phyloP scores from a whole-genome alignment of 345 rosid species.

The Melaleuca alternifolia region DNA sequence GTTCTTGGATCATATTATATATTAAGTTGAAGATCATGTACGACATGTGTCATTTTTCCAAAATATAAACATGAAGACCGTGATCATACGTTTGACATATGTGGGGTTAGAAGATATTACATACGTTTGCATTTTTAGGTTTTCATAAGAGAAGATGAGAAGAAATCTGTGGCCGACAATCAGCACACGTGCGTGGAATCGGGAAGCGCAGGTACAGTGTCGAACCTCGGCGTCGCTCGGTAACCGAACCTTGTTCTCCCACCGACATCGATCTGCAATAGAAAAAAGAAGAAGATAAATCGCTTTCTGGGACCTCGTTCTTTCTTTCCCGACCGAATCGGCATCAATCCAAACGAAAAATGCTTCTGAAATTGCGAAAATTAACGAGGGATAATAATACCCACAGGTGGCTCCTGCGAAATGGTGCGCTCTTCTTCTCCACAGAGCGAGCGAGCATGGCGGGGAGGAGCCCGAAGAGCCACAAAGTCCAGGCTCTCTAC shows the following conservation, averaged over 20 bases:
- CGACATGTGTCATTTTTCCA: too few relatives aligned
- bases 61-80: too few relatives aligned
- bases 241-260: background rate
- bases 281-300: too few relatives aligned
- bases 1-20: too few relatives aligned
- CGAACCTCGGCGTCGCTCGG: background rate
- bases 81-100: too few relatives aligned
- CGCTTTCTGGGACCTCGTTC: background rate
- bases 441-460: background rate
- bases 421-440: background rate
- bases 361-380: background rate
- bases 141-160: background rate
- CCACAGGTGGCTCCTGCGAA: background rate
- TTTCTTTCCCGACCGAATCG: background rate
- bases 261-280: background rate
- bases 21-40: too few relatives aligned
- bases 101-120: too few relatives aligned
- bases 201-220: background rate
- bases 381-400: background rate
- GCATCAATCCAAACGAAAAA: background rate
- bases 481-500: conserved; percentile 56
- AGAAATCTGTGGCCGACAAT: background rate
- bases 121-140: background rate
- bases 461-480: background rate
- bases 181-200: background rate